Evolutionary conservation across 257 asterid species (phyloP), one percentile per base, ranked within the genome.

Genomic region (Scutellaria minor): DNA sequence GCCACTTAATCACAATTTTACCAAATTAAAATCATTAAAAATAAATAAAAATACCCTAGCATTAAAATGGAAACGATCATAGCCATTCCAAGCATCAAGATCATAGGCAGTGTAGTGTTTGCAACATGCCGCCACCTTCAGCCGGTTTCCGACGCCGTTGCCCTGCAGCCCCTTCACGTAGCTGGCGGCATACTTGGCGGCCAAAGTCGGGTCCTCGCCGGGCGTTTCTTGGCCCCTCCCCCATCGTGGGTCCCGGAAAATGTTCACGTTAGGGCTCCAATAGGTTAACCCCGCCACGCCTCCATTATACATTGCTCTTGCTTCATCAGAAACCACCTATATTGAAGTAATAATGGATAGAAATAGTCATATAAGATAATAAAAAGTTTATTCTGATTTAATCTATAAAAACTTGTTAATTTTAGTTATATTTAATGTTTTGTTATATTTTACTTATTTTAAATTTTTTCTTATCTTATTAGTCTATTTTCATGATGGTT

Each of bases 261-360:
- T 86, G 70, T 93, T 93, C 79, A 93, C 98, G 12, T 93, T 93
- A 37, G 98, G 98, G 68, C 98, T 93, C 98, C 98, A 93, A 76
- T 79, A 88, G 27, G 97, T 88, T 15, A 93, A 76, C 1, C 98
- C 97, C 0, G 95, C 96, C 31, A 60, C 15, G 5, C 97, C 98
- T 69, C 96, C 98, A 7, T 93, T 93, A 80, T 93, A 84, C 98
- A 93, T 90, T 1, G 98, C 97, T 66, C 98, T 85, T 48, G 89
- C 98, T 78, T 92, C 98, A 44, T 86, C 85, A 4, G 98, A 93
- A 5, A 92, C 98, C 70, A 85, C 98, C 98, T 92, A 44, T 27
- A 76, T 9, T 3, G 9, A 22, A 68, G 5, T 6, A 5, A 14
- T 46, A 6, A 47, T 44, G 27, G 27, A 24, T 24, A 24, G 27